phyloP scores from a whole-genome alignment of 176 grass and related monocot genomes.

The Phragmites australis region DNA sequence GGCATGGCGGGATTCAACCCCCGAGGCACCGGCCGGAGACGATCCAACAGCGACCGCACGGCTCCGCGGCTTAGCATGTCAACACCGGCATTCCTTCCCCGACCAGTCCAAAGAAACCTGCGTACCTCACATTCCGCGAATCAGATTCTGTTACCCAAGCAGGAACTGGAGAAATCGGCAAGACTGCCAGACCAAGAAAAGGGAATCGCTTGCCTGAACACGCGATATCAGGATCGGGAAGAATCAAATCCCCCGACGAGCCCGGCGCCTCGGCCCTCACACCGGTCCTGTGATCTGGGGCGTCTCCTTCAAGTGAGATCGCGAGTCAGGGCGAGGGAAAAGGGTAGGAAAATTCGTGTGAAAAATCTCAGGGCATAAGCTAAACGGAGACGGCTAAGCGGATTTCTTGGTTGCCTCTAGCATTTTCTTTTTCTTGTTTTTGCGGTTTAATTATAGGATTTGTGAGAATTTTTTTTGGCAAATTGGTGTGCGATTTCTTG shows the following conservation, averaged over 20 bases:
- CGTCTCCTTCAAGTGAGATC: conserved; percentile 21
- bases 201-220: conserved; percentile 29
- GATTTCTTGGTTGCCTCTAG: conserved; percentile 30
- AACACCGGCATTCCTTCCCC: conserved; percentile 56
- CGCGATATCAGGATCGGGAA: conserved; percentile 24
- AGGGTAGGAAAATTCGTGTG: neutral
- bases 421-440: neutral
- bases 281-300: conserved; percentile 37
- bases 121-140: neutral
- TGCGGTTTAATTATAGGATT: conserved; percentile 16
- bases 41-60: conserved; percentile 52
- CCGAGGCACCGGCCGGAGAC: conserved; percentile 34
- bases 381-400: conserved; percentile 34
- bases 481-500: neutral
- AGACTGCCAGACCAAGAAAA: neutral
- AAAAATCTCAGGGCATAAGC: neutral
- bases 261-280: conserved; percentile 11
- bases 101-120: conserved; percentile 24
- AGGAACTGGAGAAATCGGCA: neutral
- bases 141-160: conserved; percentile 12
- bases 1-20: conserved; percentile 31
- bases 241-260: conserved; percentile 19
- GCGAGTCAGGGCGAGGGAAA: neutral
- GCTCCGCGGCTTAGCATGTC: conserved; percentile 63
- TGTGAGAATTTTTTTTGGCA: neutral